Percentiles rank a stretch among this genome's conserved stretches.
phyloP scores from a whole-genome alignment of 2,329 filamentous ascomycete species.

The Beauveria caledonica region DNA sequence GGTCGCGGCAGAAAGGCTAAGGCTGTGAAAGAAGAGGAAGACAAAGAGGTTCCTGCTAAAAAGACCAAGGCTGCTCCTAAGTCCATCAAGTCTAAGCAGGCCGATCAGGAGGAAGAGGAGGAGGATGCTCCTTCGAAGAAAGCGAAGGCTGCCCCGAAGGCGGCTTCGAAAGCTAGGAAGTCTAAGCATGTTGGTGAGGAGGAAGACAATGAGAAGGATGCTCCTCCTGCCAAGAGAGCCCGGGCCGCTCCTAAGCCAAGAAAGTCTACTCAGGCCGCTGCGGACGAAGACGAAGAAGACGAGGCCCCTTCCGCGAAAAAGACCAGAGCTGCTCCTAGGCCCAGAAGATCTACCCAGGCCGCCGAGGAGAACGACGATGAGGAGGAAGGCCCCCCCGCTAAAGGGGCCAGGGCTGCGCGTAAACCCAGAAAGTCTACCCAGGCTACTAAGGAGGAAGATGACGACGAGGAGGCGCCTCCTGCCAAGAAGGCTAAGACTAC shows the following conservation, averaged over 20 bases:
- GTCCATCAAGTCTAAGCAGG: not conserved
- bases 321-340: not conserved
- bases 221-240: not conserved
- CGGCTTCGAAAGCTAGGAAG: not conserved
- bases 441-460: conserved; percentile 12
- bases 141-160: not conserved
- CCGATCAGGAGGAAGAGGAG: not conserved
- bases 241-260: not conserved
- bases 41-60: conserved; percentile 18
- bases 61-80: not conserved
- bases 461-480: conserved; percentile 16
- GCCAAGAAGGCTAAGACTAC: not conserved
- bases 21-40: conserved; percentile 10
- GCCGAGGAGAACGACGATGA: conserved; percentile 6
- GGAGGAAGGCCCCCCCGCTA: conserved; percentile 17
- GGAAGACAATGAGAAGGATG: not conserved
- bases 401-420: conserved; percentile 5
- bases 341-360: not conserved
- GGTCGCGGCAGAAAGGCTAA: conserved; percentile 15
- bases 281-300: not conserved
- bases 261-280: not conserved
- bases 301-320: conserved; percentile 15
- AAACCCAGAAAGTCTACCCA: not conserved
- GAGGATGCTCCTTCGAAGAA: not conserved
- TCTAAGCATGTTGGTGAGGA: not conserved